These are phyloP conservation scores for Trypanosoma cruzi DNA, from an alignment of 208 protist species.

Conservation along the genomic window DNA sequence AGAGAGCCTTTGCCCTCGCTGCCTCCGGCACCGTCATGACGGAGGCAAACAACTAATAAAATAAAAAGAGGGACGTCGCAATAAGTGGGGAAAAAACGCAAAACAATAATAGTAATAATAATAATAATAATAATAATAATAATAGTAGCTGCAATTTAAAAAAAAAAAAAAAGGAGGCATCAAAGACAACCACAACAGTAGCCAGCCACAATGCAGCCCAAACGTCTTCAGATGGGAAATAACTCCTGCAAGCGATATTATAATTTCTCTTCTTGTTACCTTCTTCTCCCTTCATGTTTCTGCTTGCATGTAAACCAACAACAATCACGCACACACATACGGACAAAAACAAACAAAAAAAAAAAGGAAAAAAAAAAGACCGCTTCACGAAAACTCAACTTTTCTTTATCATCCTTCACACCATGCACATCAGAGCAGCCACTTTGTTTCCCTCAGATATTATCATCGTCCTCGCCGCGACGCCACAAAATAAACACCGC, in stretches of 20 bases:
- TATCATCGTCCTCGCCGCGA: neutral
- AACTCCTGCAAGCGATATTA: neutral
- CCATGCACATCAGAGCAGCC: neutral
- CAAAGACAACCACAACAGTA: neutral
- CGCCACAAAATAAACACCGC: conserved; percentile 10
- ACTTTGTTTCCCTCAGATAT: neutral
- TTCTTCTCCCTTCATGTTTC: neutral
- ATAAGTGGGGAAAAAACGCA: neutral
- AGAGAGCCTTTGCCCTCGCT: conserved; percentile 28
- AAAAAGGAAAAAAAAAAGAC: neutral
- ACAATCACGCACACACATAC: neutral
- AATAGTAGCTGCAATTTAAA: too few species aligned
- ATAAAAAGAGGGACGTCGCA: neutral
- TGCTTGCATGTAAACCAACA: neutral
- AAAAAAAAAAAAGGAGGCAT: too few species aligned
- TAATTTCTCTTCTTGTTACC: neutral
- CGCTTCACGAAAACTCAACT: neutral
- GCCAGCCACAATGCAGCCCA: neutral
- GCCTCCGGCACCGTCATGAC: conserved; percentile 21
- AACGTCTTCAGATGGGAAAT: neutral
- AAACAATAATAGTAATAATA: too few species aligned
- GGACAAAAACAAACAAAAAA: neutral
- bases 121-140: too few species aligned
- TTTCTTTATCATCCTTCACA: neutral
- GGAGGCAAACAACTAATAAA: neutral